Base-by-base conservation (phyloP, 306 rosid genomes). In the Nissolia schottii region DNA sequence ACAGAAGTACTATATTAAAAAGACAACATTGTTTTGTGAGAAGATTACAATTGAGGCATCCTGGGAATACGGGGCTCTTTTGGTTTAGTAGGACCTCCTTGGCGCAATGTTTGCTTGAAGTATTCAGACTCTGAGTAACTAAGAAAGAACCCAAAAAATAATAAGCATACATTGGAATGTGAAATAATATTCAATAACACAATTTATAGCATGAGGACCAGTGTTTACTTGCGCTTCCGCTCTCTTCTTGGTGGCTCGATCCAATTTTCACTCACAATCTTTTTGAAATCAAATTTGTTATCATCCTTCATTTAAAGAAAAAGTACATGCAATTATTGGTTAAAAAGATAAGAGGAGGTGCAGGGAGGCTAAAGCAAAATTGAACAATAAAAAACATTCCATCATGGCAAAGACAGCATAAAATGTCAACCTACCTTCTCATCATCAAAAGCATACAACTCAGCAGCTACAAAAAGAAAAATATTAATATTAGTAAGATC, bases 41-140 rank as follows among this genome's bases (percentile, higher is more conserved):
- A 43, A n/a, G 20, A 92, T 91, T 87, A 94, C 99, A 94, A 74
- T 79, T 89, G 97, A 68, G 99, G 99, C 99, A 94, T 94, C 73
- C 97, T 96, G 22, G 99, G 99, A 81, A 94, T 94, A 15, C 99
- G 93, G 16, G 99, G 97, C 80, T 91, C 99, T 68, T 80, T 94
- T 0, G 99, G 96, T 79, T 91, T 94, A 51, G 95, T 66, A 8
- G 99, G 92, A 78, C 77, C 99, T 67, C 97, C 95, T 84, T 94
- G 99, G 24, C 99, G 96, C 97, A 94, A 46, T 77, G 99, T 91
- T 87, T 94, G 99, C 83, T 94, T 94, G 74, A 94, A 94, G 75
- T 94, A 94, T 69, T 94, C 99, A 25, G 96, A 86, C 67, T 94
- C 99, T 2, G 99, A 94, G 86, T 94, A 94, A 84, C 99, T 94